Evolutionary conservation across 1,284 basidiomycete genomes (phyloP).

Genomic region (Cystobasidium slooffiae): DNA sequence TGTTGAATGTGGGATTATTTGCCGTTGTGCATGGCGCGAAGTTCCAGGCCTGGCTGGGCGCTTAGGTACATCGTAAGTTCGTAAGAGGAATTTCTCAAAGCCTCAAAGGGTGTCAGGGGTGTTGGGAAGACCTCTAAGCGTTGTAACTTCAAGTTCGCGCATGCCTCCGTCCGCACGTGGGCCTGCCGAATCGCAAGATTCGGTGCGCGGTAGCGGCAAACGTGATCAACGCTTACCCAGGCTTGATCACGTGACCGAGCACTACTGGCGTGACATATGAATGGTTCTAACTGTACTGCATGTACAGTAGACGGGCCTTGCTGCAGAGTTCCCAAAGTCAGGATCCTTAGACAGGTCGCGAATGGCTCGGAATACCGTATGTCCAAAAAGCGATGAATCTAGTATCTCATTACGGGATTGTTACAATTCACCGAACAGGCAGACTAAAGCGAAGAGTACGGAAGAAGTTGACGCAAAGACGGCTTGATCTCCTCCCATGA

Average conservation of each 20-base stretch:
- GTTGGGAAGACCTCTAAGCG: neutral
- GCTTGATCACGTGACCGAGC: too few species aligned
- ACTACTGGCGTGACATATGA: too few species aligned
- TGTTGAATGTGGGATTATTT: neutral
- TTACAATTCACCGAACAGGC: too few species aligned
- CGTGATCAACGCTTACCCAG: neutral
- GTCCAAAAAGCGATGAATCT: neutral
- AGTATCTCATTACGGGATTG: neutral
- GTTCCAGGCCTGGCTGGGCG: neutral
- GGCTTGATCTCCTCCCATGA: neutral
- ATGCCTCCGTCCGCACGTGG: neutral
- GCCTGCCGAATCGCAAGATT: neutral
- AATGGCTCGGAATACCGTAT: neutral
- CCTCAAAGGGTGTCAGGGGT: neutral
- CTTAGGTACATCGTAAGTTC: too few species aligned
- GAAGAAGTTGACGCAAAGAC: neutral
- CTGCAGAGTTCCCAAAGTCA: too few species aligned
- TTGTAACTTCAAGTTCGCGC: neutral
- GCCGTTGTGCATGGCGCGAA: neutral
- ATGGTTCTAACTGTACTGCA: too few species aligned
- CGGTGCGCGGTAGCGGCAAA: too few species aligned
- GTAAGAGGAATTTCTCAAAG: too few species aligned
- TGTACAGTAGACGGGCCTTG: too few species aligned
- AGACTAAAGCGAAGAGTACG: too few species aligned
- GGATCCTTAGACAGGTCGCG: too few species aligned